Evolutionary conservation across 352 stramenopile genomes (phyloP), one percentile per base, ranked within the genome.

Genomic region (Globisporangium ultimum): DNA sequence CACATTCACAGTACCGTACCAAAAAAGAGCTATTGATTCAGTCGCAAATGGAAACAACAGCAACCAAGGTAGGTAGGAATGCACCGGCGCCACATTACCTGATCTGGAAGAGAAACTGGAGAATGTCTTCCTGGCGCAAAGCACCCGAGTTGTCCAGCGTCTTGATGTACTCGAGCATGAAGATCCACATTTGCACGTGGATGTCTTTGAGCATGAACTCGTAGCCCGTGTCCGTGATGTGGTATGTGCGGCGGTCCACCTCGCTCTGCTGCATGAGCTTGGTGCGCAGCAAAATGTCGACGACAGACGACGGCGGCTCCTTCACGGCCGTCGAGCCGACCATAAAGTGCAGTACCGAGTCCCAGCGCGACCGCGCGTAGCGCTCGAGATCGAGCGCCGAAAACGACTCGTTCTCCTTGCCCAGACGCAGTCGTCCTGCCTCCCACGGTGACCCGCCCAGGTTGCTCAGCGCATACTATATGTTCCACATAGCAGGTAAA

Each of bases 171-270:
- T 95, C 84, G 45, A 94, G 67, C 72, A 96, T 89, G 54, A 96
- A 95, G 62, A 94, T 95, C 88, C 88, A 96, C 73, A 93, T 93
- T 61, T 96, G 88, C 58, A 94, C 78, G 76, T 96, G 88, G 48
- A 95, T 92, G 46, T 96, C 87, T 63, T 95, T 95, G 55, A 96
- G 74, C 88, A 96, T 94, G 62, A 96, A 96, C 71, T 96, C 86
- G 71, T 95, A 95, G 48, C 88, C 87, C 46, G 83, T 91, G 68
- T 95, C 82, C 40, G 87, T 94, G 58, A 95, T 93, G 66, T 92
- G 84, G 40, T 95, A 74, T 48, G 87, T 67, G 55, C 75, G 74
- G 18, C 76, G 76, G 53, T 91, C 54, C 14, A 46, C 78, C 7
- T 65, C 51, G 66, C 69, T 88, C 38, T 84, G 65, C 56, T 90